Evolutionary conservation across 768 basidiomycete genomes (phyloP).

Genomic region (Trametopsis cervina): DNA sequence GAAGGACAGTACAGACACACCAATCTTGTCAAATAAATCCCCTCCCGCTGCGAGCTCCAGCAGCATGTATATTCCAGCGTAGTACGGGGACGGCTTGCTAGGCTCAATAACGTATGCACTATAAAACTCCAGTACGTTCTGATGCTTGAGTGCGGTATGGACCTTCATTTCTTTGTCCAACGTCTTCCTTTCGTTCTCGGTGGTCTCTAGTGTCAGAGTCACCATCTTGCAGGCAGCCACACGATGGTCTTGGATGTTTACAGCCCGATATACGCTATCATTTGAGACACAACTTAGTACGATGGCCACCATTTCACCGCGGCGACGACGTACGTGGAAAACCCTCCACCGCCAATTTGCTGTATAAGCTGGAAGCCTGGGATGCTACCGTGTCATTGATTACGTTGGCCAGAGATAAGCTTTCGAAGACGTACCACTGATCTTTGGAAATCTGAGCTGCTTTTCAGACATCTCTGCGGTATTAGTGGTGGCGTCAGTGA

Average conservation of each 20-base stretch:
- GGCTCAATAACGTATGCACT: constrained; percentile 70
- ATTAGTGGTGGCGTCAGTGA: no score
- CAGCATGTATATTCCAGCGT: constrained; percentile 87
- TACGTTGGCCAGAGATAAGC: not conserved
- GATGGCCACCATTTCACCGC: not conserved
- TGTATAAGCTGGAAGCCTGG: constrained; percentile 65
- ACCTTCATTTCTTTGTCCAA: constrained; percentile 91
- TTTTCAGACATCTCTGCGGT: not conserved
- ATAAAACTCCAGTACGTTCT: constrained; percentile 78
- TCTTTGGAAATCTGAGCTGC: constrained; percentile 8
- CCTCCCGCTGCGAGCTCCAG: constrained; percentile 91
- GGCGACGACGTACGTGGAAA: constrained; percentile 58
- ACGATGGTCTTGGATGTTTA: constrained; percentile 54
- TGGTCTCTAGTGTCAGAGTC: constrained; percentile 52
- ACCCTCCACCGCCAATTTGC: constrained; percentile 83
- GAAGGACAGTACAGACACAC: constrained; percentile 36
- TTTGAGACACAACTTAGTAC: not conserved
- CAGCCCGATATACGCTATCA: constrained; percentile 75
- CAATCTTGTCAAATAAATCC: constrained; percentile 97
- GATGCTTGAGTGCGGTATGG: constrained; percentile 72
- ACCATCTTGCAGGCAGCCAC: constrained; percentile 89
- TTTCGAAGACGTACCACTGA: not conserved
- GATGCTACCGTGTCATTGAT: not conserved
- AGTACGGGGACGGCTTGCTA: constrained; percentile 41
- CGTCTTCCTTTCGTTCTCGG: constrained; percentile 65